Evolutionary conservation across 2,329 filamentous ascomycete species (phyloP).

Genomic region (Claviceps cyperi): DNA sequence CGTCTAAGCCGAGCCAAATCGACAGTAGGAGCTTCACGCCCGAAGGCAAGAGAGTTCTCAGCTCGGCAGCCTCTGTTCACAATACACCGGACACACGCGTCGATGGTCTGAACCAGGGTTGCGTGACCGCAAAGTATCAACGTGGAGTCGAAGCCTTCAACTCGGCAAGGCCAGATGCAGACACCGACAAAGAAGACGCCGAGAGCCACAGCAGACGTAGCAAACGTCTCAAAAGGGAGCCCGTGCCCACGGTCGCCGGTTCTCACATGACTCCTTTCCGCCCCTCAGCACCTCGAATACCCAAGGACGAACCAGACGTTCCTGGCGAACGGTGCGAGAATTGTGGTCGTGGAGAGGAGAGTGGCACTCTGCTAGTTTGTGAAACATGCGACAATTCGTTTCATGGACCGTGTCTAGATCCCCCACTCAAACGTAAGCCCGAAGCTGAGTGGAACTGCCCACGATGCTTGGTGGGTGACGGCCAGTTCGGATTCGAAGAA

Average conservation of each 20-base stretch:
- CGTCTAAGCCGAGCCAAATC: conserved; percentile 54
- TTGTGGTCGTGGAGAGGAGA: conserved; percentile 68
- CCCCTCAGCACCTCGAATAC: conserved; percentile 56
- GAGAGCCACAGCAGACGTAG: conserved; percentile 66
- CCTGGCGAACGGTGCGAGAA: conserved; percentile 62
- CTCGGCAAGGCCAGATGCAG: conserved; percentile 31
- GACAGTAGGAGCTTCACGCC: conserved; percentile 46
- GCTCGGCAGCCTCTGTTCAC: conserved; percentile 47
- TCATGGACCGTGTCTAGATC: conserved; percentile 80
- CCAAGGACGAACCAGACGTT: conserved; percentile 35
- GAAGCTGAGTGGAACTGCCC: conserved; percentile 93
- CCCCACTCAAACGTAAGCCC: conserved; percentile 61
- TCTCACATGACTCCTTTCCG: conserved; percentile 95
- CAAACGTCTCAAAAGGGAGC: conserved; percentile 77
- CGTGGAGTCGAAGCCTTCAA: conserved; percentile 39
- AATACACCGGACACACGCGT: conserved; percentile 50
- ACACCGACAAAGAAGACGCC: conserved; percentile 38
- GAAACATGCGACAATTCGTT: conserved; percentile 85
- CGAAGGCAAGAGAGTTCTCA: conserved; percentile 44
- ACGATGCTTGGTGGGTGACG: conserved; percentile 85
- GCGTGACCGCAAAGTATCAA: conserved; percentile 62
- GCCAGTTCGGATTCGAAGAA: conserved; percentile 95
- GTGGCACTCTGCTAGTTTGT: conserved; percentile 58
- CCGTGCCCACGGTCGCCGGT: conserved; percentile 74
- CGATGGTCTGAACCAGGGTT: conserved; percentile 32